phyloP scores from a whole-genome alignment of 2,329 filamentous ascomycete genomes.

The Pseudogymnoascus verrucosus region DNA sequence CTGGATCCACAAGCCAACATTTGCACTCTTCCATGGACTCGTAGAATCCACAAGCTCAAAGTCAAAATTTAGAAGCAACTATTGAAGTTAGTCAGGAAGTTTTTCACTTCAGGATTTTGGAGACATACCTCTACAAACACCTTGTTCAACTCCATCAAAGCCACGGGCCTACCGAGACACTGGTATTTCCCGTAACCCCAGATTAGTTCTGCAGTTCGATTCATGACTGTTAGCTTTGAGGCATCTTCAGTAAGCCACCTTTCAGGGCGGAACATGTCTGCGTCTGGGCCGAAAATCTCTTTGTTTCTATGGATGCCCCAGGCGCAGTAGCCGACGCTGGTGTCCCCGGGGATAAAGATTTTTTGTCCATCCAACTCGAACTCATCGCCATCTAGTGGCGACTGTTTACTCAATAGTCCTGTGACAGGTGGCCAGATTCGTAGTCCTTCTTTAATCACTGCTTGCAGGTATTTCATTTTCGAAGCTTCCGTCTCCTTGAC shows the following conservation, averaged over 20 bases:
- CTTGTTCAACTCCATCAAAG: constrained; percentile 42
- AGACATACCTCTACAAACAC: constrained; percentile 38
- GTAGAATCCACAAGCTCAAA: constrained; percentile 10
- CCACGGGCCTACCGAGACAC: constrained; percentile 41
- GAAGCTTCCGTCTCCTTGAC: constrained; percentile 9
- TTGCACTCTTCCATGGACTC: not conserved
- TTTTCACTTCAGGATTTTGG: constrained; percentile 28
- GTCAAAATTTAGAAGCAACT: constrained; percentile 7
- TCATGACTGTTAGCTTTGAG: constrained; percentile 31
- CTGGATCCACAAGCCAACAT: constrained; percentile 10
- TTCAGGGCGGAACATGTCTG: constrained; percentile 39
- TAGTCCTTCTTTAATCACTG: constrained; percentile 42
- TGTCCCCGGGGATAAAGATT: constrained; percentile 17
- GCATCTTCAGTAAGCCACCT: constrained; percentile 38
- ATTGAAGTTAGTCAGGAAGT: constrained; percentile 23
- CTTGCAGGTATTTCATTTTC: constrained; percentile 16
- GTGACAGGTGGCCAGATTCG: constrained; percentile 30
- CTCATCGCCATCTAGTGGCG: constrained; percentile 15
- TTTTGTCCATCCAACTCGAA: constrained; percentile 1
- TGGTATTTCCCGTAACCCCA: constrained; percentile 38
- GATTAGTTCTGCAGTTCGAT: constrained; percentile 33
- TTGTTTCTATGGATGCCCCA: constrained; percentile 30
- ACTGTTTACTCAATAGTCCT: constrained; percentile 19
- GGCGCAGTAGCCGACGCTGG: constrained; percentile 18
- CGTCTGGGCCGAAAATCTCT: constrained; percentile 31